These are phyloP conservation scores for Naganishia vishniacii DNA, from an alignment of 768 basidiomycete species.

Conservation along the genomic window DNA sequence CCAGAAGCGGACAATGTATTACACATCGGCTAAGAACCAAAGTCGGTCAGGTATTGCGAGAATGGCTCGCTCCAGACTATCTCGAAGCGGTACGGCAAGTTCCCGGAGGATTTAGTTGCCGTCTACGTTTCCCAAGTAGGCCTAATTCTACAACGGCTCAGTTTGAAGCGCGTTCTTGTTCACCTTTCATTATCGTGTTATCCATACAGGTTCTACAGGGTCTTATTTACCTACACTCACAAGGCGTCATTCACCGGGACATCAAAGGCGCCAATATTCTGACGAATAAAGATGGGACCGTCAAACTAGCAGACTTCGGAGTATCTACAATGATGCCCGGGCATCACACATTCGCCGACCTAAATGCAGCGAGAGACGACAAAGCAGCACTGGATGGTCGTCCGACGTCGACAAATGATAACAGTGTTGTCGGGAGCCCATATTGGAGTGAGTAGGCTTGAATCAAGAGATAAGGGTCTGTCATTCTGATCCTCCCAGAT, in stretches of 20 bases:
- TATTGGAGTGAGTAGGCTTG: slow-evolving; percentile 77
- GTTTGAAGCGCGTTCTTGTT: no score
- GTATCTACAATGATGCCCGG: slow-evolving; percentile 77
- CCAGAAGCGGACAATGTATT: not conserved
- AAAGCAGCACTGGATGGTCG: not conserved
- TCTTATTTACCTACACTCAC: slow-evolving; percentile 92
- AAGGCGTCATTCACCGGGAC: slow-evolving; percentile 98
- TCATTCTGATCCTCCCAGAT: slow-evolving; percentile 10
- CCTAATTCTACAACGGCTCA: no score
- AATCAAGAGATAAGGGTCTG: not conserved
- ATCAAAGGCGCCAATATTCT: slow-evolving; percentile 99
- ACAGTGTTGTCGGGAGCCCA: slow-evolving; percentile 93
- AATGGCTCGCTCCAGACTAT: slow-evolving; percentile 95
- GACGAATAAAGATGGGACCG: slow-evolving; percentile 95
- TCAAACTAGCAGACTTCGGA: slow-evolving; percentile 98
- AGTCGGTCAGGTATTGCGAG: slow-evolving; percentile 72
- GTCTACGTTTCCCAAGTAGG: slow-evolving; percentile 81
- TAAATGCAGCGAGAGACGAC: not conserved
- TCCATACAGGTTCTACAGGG: slow-evolving; percentile 76
- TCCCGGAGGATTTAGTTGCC: slow-evolving; percentile 91
- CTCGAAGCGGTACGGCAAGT: slow-evolving; percentile 95
- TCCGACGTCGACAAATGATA: slow-evolving; percentile 45
- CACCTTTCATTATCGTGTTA: no score
- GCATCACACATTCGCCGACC: slow-evolving; percentile 52
- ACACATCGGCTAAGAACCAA: not conserved